These are phyloP conservation scores for Phyllostachys edulis DNA, from an alignment of 176 grass and related monocot genomes.

Conservation along the genomic window DNA sequence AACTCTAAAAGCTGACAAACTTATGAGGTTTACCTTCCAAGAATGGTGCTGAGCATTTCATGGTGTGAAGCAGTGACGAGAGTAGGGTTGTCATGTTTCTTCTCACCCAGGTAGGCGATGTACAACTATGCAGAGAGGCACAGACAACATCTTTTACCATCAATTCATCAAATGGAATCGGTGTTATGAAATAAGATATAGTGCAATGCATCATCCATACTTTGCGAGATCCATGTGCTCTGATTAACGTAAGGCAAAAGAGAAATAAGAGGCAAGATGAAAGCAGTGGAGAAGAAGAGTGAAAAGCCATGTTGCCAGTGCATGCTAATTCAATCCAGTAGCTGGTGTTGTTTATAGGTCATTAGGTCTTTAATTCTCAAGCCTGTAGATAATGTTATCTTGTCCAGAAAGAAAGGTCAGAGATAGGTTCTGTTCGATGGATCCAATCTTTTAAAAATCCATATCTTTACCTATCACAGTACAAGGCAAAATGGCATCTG, in stretches of 20 bases:
- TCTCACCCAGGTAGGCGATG: slow-evolving; percentile 37
- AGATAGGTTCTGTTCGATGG: slow-evolving; percentile 5
- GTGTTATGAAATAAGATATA: background rate
- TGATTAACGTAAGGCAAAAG: slow-evolving; percentile 16
- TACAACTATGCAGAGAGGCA: slow-evolving; percentile 23
- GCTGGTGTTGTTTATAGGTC: slow-evolving; percentile 21
- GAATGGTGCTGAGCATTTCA: slow-evolving; percentile 27
- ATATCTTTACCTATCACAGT: background rate
- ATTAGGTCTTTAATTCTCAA: background rate
- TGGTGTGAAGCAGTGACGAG: slow-evolving; percentile 31
- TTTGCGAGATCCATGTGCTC: slow-evolving; percentile 8
- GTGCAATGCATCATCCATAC: background rate
- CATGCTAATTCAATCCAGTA: background rate
- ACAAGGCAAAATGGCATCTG: background rate
- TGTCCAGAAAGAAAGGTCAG: slow-evolving; percentile 24
- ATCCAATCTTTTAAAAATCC: background rate
- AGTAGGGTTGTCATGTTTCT: slow-evolving; percentile 26
- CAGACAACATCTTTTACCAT: background rate
- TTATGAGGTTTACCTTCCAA: slow-evolving; percentile 31
- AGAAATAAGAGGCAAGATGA: background rate
- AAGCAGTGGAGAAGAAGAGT: background rate
- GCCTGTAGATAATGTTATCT: background rate
- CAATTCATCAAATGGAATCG: background rate
- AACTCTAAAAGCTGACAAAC: background rate
- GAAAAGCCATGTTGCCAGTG: slow-evolving; percentile 15